Percentiles rank a stretch among this genome's conserved stretches.
Conservation (phyloP, 352 stramenopile species). For the Phytophthora vignae region DNA sequence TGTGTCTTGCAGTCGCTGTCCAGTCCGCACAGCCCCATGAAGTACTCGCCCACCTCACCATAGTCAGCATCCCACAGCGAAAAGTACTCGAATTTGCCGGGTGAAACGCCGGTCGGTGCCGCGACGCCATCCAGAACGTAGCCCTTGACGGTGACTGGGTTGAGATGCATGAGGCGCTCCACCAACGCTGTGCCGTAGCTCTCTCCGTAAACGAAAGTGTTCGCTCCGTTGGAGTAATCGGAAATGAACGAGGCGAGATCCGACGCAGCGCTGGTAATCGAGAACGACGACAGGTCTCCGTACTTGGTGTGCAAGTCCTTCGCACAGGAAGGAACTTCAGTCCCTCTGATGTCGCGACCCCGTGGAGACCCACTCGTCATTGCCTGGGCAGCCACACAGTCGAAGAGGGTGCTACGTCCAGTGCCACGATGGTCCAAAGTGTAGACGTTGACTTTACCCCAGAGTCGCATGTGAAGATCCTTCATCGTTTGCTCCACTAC, state of each 20-base stretch:
- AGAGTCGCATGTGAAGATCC: too few species aligned
- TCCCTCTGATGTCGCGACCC: too few species aligned
- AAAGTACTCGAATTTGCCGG: constrained; percentile 36
- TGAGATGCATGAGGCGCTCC: constrained; percentile 54
- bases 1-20: constrained; percentile 26
- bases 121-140: constrained; percentile 56
- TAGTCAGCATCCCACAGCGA: constrained; percentile 49
- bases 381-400: too few species aligned
- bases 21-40: constrained; percentile 27
- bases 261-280: too few species aligned
- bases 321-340: too few species aligned
- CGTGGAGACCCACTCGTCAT: too few species aligned
- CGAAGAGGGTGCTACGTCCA: too few species aligned
- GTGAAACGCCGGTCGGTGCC: constrained; percentile 31
- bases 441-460: too few species aligned
- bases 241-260: constrained; percentile 25
- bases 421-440: too few species aligned
- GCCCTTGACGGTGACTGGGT: constrained; percentile 39
- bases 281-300: too few species aligned
- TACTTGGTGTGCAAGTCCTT: too few species aligned
- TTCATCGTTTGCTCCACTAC: too few species aligned
- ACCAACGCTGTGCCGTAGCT: constrained; percentile 59
- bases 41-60: constrained; percentile 39
- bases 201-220: constrained; percentile 49
- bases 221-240: constrained; percentile 20